phyloP scores from a whole-genome alignment of 768 basidiomycete genomes.

The Russula ochroleuca region DNA sequence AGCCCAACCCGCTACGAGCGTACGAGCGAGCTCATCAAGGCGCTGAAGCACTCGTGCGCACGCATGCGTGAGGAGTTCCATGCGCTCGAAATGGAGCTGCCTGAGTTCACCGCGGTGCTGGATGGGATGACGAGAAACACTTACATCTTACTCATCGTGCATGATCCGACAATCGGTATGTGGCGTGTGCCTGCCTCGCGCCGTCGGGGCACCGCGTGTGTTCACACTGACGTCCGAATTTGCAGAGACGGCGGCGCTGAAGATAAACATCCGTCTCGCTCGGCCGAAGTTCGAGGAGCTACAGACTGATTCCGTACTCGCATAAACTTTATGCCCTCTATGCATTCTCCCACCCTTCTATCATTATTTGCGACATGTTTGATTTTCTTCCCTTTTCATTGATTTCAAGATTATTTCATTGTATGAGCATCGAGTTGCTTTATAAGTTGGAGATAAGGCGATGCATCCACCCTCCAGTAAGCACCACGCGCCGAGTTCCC shows the following conservation, averaged over 20 bases:
- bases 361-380: slow-evolving; percentile 23
- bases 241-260: slow-evolving; percentile 81
- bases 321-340: background rate
- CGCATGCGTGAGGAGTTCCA: slow-evolving; percentile 82
- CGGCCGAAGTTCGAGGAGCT: slow-evolving; percentile 87
- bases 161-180: slow-evolving; percentile 83
- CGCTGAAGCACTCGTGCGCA: slow-evolving; percentile 88
- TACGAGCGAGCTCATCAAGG: slow-evolving; percentile 90
- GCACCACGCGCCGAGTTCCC: background rate
- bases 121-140: slow-evolving; percentile 93
- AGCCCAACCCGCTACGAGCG: slow-evolving; percentile 76
- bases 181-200: background rate
- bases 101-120: slow-evolving; percentile 82
- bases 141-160: slow-evolving; percentile 84
- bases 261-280: slow-evolving; percentile 83
- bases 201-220: background rate
- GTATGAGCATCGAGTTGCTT: background rate
- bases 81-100: slow-evolving; percentile 79
- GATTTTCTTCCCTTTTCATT: background rate
- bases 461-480: background rate
- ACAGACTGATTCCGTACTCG: slow-evolving; percentile 53
- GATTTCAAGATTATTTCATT: background rate
- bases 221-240: slow-evolving; percentile 15
- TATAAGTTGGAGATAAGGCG: background rate
- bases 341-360: background rate